Evolutionary conservation across 805 yeast genomes (phyloP).

Genomic region (Candida sonorensis): DNA sequence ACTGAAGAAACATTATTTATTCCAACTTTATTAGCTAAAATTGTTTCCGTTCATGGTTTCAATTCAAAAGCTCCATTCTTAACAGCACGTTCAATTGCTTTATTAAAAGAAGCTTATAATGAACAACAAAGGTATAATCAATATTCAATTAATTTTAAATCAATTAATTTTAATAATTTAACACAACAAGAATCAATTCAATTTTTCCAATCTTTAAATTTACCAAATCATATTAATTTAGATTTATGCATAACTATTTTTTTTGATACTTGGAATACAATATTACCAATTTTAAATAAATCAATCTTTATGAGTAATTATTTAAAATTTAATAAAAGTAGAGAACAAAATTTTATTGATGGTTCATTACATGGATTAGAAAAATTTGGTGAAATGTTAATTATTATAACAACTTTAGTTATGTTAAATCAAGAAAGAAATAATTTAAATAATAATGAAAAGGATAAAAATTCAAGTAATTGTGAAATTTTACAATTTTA

Average conservation of each 20-base stretch:
- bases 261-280: conserved; percentile 72
- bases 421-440: conserved; percentile 33
- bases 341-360: conserved; percentile 38
- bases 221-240: conserved; percentile 50
- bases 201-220: conserved; percentile 36
- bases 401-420: conserved; percentile 45
- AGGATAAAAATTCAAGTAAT: conserved; percentile 14
- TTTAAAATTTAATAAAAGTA: conserved; percentile 35
- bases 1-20: conserved; percentile 74
- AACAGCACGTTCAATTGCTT: conserved; percentile 65
- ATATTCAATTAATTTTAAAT: conserved; percentile 26
- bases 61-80: conserved; percentile 62
- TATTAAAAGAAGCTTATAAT: conserved; percentile 47
- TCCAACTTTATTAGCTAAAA: conserved; percentile 62
- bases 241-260: conserved; percentile 64
- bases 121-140: conserved; percentile 27
- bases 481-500: conserved; percentile 39
- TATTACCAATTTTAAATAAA: conserved; percentile 64
- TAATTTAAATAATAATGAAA: conserved; percentile 10
- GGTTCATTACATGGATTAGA: conserved; percentile 38
- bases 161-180: conserved; percentile 32
- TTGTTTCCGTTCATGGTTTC: conserved; percentile 67
- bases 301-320: conserved; percentile 62
- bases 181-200: conserved; percentile 34
- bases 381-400: conserved; percentile 48